Evolutionary conservation across 768 basidiomycete genomes (phyloP), one percentile per base, ranked within the genome.

Genomic region (Gloeophyllum trabeum): DNA sequence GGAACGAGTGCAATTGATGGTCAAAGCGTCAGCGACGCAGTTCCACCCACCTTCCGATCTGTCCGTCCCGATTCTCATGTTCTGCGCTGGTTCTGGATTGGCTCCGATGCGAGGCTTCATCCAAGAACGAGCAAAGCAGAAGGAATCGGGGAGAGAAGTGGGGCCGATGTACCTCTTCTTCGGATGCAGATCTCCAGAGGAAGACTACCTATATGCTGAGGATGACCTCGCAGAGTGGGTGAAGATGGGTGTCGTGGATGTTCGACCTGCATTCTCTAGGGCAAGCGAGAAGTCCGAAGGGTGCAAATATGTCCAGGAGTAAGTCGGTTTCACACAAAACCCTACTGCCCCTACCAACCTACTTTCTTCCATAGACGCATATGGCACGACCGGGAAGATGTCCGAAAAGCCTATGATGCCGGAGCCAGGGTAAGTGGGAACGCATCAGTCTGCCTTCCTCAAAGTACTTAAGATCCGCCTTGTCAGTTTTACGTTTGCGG

Each of bases 61-160:
- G 2, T 20, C 40, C 4, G 51, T 58, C n/a, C 67, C 69, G 6
- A 55, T 72, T 24, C 54, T 72, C 23, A 63, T 71, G 58, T 66
- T 68, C 48, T 66, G 63, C 25, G 67, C 67, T 16, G 71, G 71
- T 4, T 61, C 67, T 3, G 71, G 71, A 3, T 47, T 73, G 12
- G 65, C 71, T 3, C 71, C 71, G 1, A 66, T 73, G 63, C 61
- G 70, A 30, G 69, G 66, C 1, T 73, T 73, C 58, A 59, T 73
- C 32, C 70, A 71, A 51, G 71, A 72, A 46, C 62, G 71, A 4
- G 66, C 67, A 16, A 49, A 61, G 40, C 69, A 71, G 51, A 68
- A 65, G 52, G 52, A 54, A 21, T 58, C 64, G 6, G 69, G 69
- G 1, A 51, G 68, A 10, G 56, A 64, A 18, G 64, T 70, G 5